phyloP scores from a whole-genome alignment of 2,329 filamentous ascomycete genomes.

The Monosporascus sp. region DNA sequence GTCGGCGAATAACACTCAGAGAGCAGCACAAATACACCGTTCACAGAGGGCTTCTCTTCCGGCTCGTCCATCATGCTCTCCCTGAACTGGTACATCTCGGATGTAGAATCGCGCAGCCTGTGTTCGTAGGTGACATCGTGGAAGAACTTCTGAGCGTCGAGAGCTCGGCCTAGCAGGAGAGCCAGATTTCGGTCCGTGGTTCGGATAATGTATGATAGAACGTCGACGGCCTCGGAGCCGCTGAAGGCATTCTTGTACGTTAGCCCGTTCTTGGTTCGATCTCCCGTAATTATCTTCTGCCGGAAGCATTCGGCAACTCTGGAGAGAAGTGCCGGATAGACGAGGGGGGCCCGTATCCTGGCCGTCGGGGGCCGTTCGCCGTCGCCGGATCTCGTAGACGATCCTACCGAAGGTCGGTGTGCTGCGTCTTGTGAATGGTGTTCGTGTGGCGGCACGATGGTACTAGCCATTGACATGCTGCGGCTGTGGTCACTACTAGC shows the following conservation, averaged over 20 bases:
- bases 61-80: constrained; percentile 83
- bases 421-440: constrained; percentile 52
- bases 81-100: constrained; percentile 94
- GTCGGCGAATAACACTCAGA: constrained; percentile 98
- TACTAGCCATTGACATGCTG: constrained; percentile 92
- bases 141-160: constrained; percentile 98
- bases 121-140: constrained; percentile 99
- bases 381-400: constrained; percentile 46
- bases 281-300: constrained; percentile 78
- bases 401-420: constrained; percentile 50
- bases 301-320: constrained; percentile 89
- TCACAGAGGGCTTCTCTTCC: constrained; percentile 70
- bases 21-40: constrained; percentile 92
- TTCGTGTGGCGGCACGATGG: constrained; percentile 47
- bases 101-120: constrained; percentile 84
- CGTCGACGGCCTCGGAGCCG: constrained; percentile 89
- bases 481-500: constrained; percentile 46
- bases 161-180: constrained; percentile 78
- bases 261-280: constrained; percentile 92
- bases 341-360: constrained; percentile 71
- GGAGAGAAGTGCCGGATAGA: constrained; percentile 92
- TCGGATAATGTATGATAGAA: constrained; percentile 94
- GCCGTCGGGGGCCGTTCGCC: constrained; percentile 53
- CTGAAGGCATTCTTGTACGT: constrained; percentile 98
- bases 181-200: constrained; percentile 95